Base-by-base conservation (phyloP, 306 rosid species). In the Citrullus amarus region DNA sequence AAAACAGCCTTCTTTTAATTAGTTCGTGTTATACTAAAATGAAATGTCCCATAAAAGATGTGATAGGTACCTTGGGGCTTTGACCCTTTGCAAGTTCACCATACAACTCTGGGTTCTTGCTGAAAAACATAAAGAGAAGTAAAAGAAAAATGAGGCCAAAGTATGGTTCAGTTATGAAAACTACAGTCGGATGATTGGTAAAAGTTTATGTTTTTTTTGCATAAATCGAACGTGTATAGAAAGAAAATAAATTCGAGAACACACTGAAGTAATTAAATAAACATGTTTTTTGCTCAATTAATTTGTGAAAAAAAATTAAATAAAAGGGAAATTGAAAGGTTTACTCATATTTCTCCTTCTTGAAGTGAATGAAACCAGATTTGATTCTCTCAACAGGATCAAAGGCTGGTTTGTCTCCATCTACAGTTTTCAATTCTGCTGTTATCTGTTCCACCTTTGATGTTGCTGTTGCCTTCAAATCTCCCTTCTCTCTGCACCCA, bases 51-150 rank as follows among this genome's bases (percentile, higher is more conserved):
- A 25, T 6, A 16, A 43, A 11, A 28, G 20, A 8, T 44, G n/a
- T 25, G 18, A 20, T 82, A 90, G 5, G 15, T 82, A 92, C 98
- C 97, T 83, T 86, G 83, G 99, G 99, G 79, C 90, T 83, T 79
- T 96, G 99, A 58, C 99, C 99, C 74, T 89, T 91, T 83, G 99
- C 92, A 70, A 96, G 98, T 83, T 96, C 98, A 25, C 87, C 87
- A 82, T 86, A 90, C 75, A 96, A 86, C 54, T 89, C 96, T 20
- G 99, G 98, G 44, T 85, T 92, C 72, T 78, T 86, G 81, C 99
- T 96, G 92, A 62, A 46, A 43, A 30, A 43, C 41, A 20, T 5
- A 69, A 6, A 43, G 20, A 73, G 12, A 79, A 84, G 79, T 82
- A 65, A 46, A 9, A 9, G 22, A 43, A 43, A 5, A 32, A 15